Percentiles rank a stretch among this genome's conserved stretches.
Evolutionary conservation across 176 grass and related monocot species (phyloP).

Genomic region (Raddia distichophylla): DNA sequence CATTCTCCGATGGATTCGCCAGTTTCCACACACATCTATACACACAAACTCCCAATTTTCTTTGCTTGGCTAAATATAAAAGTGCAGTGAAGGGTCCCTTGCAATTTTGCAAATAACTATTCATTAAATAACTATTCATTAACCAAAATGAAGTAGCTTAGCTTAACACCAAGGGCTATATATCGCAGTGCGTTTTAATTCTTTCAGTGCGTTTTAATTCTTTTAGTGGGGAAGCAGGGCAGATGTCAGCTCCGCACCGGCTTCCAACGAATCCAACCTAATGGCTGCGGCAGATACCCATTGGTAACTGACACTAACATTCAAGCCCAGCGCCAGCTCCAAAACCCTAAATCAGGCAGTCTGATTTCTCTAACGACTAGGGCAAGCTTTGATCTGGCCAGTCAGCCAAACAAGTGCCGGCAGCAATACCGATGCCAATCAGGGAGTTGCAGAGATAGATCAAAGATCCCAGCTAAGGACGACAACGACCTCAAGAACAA

Average conservation of each 20-base stretch:
- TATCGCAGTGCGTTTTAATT: background rate
- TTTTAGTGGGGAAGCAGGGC: background rate
- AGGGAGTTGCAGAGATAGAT: slow-evolving; percentile 2
- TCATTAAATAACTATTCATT: background rate
- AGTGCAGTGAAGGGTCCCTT: background rate
- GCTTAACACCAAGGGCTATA: background rate
- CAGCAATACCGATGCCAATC: background rate
- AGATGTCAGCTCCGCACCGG: background rate
- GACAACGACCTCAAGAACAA: background rate
- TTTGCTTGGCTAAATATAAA: background rate
- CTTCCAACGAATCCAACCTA: background rate
- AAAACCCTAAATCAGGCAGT: background rate
- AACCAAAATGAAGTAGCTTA: background rate
- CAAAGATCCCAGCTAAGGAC: slow-evolving; percentile 5
- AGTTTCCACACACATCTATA: background rate
- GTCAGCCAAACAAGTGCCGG: background rate
- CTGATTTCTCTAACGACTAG: background rate
- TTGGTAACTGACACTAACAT: background rate
- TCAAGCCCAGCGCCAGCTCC: background rate
- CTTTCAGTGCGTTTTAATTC: background rate
- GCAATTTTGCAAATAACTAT: background rate
- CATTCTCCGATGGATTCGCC: background rate
- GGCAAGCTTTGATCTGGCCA: background rate
- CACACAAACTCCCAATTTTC: background rate
- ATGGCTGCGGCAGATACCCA: background rate